phyloP scores from a whole-genome alignment of 2,329 filamentous ascomycete genomes.

The Furcasterigmium furcatum region DNA sequence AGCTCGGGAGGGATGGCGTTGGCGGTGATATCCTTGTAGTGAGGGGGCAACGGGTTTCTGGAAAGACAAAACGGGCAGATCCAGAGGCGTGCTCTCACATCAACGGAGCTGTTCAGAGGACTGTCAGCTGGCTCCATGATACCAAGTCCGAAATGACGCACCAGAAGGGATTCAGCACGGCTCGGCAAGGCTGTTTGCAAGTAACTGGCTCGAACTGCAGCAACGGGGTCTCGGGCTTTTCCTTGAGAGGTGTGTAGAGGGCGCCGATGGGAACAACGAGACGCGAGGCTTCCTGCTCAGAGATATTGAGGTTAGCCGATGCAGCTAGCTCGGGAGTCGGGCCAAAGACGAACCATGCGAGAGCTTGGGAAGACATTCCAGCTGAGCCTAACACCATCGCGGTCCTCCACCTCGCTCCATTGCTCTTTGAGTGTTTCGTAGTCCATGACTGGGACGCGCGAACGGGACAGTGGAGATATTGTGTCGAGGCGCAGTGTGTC shows the following conservation, averaged over 20 bases:
- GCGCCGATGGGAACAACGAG: constrained; percentile 95
- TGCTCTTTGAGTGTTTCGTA: constrained; percentile 92
- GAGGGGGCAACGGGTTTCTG: constrained; percentile 75
- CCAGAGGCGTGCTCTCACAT: constrained; percentile 80
- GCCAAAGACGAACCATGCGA: constrained; percentile 69
- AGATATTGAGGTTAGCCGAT: neutral
- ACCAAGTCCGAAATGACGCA: constrained; percentile 37
- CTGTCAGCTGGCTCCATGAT: constrained; percentile 9
- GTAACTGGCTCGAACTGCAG: constrained; percentile 95
- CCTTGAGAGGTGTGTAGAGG: constrained; percentile 92
- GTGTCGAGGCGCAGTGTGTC: too few relatives aligned
- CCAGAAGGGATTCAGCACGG: constrained; percentile 97
- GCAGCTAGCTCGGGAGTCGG: neutral
- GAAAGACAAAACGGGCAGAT: constrained; percentile 87
- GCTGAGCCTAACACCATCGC: constrained; percentile 91
- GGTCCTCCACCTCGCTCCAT: constrained; percentile 95
- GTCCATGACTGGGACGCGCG: constrained; percentile 59
- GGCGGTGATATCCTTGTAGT: constrained; percentile 87
- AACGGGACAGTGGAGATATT: neutral
- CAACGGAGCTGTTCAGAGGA: constrained; percentile 62
- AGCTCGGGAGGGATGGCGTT: constrained; percentile 81
- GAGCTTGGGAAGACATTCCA: constrained; percentile 99
- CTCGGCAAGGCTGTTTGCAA: constrained; percentile 94
- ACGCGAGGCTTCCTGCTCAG: constrained; percentile 77
- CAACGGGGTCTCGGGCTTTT: constrained; percentile 84